These are phyloP conservation scores for Elsinoe arachidis DNA, from an alignment of 2,329 filamentous ascomycete species.

Conservation along the genomic window DNA sequence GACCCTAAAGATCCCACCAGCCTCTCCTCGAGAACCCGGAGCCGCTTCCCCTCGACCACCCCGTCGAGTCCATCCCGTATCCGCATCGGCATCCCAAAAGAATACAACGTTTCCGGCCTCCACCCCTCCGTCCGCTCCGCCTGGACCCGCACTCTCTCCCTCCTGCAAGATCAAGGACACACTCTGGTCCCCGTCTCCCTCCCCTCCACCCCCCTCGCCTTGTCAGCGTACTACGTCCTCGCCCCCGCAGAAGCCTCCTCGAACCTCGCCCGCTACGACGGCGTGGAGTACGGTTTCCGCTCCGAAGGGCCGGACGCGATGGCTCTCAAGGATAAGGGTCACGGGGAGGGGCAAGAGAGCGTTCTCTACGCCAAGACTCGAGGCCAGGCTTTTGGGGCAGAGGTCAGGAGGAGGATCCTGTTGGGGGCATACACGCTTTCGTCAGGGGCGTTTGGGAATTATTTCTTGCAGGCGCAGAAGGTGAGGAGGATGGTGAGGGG, in stretches of 20 bases:
- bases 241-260: conserved; percentile 92
- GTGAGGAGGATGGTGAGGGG: conserved; percentile 72
- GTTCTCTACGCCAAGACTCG: conserved; percentile 66
- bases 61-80: conserved; percentile 21
- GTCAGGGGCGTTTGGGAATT: conserved; percentile 86
- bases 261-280: conserved; percentile 94
- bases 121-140: conserved; percentile 57
- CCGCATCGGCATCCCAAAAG: conserved; percentile 52
- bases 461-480: conserved; percentile 89
- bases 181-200: conserved; percentile 68
- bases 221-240: conserved; percentile 91
- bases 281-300: conserved; percentile 76
- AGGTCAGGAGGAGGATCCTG: conserved; percentile 79
- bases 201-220: conserved; percentile 72
- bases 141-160: conserved; percentile 57
- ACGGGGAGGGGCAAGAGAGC: conserved; percentile 18
- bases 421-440: conserved; percentile 85
- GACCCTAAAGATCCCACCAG: conserved; percentile 71
- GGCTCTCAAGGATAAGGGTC: conserved; percentile 33
- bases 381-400: conserved; percentile 65
- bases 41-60: conserved; percentile 27
- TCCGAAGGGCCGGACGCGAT: conserved; percentile 44
- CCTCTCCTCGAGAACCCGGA: conserved; percentile 49
- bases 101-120: conserved; percentile 86
- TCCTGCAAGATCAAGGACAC: conserved; percentile 57